Conservation (phyloP, 352 stramenopile species). For the Phytophthora rubi region DNA sequence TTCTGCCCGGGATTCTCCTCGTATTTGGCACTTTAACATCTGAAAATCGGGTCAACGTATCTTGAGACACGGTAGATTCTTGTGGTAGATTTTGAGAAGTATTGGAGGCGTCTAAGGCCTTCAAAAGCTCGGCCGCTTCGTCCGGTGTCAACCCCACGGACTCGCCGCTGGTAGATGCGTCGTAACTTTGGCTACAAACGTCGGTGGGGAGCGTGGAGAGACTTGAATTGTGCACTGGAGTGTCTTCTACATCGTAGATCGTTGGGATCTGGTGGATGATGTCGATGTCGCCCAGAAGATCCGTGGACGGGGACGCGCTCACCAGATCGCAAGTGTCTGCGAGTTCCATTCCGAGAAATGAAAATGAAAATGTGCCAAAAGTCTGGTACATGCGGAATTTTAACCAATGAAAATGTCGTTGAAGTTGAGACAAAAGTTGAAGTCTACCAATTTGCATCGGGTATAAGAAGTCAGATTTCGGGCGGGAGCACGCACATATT, state of each 20-base stretch:
- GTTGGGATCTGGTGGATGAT: not conserved
- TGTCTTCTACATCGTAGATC: not conserved
- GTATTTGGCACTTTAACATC: constrained; percentile 1
- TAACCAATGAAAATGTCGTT: constrained; percentile 6
- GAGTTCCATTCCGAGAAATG: constrained; percentile 14
- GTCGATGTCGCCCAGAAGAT: constrained; percentile 9
- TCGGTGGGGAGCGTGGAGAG: not conserved
- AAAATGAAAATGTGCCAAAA: constrained; percentile 12
- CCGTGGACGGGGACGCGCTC: constrained; percentile 8
- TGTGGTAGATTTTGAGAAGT: constrained; percentile 9
- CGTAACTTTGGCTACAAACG: constrained; percentile 28
- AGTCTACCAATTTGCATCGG: not conserved
- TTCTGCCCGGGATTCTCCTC: constrained; percentile 21
- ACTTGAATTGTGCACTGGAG: not conserved
- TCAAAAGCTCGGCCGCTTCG: constrained; percentile 41
- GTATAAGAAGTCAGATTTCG: too few relatives aligned
- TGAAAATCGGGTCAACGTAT: not conserved
- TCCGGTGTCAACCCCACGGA: constrained; percentile 32
- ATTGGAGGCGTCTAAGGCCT: constrained; percentile 32
- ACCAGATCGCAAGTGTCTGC: constrained; percentile 1
- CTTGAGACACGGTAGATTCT: not conserved
- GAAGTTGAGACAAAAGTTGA: constrained; percentile 5
- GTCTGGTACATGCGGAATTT: not conserved
- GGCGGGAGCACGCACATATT: too few relatives aligned
- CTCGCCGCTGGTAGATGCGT: constrained; percentile 2